A percentile compares a stretch with the other conserved stretches of the same genome.
phyloP scores from a whole-genome alignment of 2,329 filamentous ascomycete genomes.

The Mycocentrospora acerina region DNA sequence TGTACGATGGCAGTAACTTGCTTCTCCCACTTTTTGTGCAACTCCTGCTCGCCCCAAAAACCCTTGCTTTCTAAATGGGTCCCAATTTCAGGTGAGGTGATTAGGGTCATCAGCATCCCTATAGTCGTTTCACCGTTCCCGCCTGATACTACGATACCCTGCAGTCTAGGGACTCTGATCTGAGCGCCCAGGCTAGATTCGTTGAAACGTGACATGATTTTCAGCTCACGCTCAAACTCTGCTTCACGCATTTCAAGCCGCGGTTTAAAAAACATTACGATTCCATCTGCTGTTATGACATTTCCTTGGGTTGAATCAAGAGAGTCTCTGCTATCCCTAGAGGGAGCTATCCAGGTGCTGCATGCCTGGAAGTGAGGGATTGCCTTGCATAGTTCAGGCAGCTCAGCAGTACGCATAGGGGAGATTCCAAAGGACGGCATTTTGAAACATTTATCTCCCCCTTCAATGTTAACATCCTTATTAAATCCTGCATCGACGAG shows the following conservation, averaged over 20 bases:
- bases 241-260: constrained; percentile 2
- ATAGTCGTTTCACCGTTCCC: constrained; percentile 3
- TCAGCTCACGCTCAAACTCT: constrained; percentile 8
- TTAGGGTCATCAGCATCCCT: constrained; percentile 6
- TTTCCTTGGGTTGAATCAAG: constrained; percentile 3
- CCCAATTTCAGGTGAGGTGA: constrained; percentile 2
- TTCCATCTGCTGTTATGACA: constrained; percentile 5
- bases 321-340: no score
- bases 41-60: constrained; percentile 1
- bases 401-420: no score
- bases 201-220: constrained; percentile 2
- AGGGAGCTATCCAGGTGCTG: no score
- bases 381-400: no score
- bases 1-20: constrained; percentile 5
- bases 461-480: no score
- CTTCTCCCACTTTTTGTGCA: constrained; percentile 5
- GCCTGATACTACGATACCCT: constrained; percentile 5
- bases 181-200: constrained; percentile 1
- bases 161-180: constrained; percentile 4
- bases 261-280: constrained; percentile 8
- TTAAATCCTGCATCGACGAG: no score
- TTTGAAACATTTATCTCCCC: no score
- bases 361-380: no score
- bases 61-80: constrained; percentile 2
- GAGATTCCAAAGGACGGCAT: no score